These are phyloP conservation scores for Sarocladiaceae sp. DNA, from an alignment of 2,329 filamentous ascomycete species.

Conservation along the genomic window DNA sequence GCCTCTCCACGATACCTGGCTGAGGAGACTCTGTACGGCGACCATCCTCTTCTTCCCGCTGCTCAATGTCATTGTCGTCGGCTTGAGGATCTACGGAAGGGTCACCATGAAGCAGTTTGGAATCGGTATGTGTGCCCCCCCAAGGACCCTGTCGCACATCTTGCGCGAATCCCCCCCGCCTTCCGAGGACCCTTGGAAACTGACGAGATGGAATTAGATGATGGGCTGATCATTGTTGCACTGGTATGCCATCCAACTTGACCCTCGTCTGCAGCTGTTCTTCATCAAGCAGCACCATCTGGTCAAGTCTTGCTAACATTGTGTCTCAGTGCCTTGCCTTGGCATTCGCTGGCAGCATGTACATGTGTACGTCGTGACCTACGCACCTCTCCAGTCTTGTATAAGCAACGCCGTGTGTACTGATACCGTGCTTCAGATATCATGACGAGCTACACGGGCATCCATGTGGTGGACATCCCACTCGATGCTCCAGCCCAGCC, in stretches of 20 bases:
- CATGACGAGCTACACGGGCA: background rate
- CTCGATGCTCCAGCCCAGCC: background rate
- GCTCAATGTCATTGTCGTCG: conserved; percentile 1
- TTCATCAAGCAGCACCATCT: background rate
- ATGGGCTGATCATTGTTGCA: conserved; percentile 1
- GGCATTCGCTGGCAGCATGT: conserved; percentile 1
- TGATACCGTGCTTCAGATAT: background rate
- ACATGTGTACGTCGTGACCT: background rate
- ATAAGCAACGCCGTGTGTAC: background rate
- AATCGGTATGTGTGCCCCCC: background rate
- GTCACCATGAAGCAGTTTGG: conserved; percentile 5
- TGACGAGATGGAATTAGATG: background rate
- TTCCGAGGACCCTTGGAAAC: too few species aligned
- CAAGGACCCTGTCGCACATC: background rate
- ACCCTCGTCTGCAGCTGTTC: too few species aligned
- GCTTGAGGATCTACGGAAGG: conserved; percentile 4
- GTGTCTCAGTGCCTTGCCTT: background rate
- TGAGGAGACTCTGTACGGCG: background rate
- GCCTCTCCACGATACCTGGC: background rate
- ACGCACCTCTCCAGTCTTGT: background rate
- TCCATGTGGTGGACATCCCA: background rate
- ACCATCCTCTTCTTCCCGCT: conserved; percentile 1
- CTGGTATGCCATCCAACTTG: background rate
- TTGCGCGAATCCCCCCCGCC: too few species aligned
- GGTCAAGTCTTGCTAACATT: background rate